A percentile compares a stretch with the other conserved stretches of the same genome.
These are phyloP conservation scores for Rhizophora mangle DNA, from an alignment of 345 rosid genomes.

Conservation along the genomic window DNA sequence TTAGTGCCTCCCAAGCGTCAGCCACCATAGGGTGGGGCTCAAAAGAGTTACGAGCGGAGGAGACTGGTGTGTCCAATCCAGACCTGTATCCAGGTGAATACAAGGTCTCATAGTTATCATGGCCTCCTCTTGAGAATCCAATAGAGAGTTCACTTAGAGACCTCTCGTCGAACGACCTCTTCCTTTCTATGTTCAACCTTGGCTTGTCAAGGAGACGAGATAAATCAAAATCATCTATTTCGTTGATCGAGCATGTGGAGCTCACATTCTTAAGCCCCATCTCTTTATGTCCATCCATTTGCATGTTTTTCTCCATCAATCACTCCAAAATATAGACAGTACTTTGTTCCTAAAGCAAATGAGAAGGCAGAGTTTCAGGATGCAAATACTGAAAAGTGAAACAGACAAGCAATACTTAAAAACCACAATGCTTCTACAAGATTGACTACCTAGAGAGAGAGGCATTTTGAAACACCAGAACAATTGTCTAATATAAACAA, in stretches of 20 bases:
- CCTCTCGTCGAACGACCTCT: conserved; percentile 92
- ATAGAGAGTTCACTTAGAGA: conserved; percentile 83
- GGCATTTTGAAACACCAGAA: too few species aligned
- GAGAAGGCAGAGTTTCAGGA: neutral
- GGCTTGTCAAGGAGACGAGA: conserved; percentile 84
- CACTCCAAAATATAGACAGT: conserved; percentile 7
- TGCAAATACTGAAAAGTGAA: neutral
- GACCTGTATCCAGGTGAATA: conserved; percentile 24
- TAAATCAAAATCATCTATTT: conserved; percentile 71
- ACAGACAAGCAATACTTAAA: neutral
- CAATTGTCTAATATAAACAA: too few species aligned
- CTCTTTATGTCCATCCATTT: conserved; percentile 61
- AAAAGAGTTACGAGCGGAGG: conserved; percentile 78
- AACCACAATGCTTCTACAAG: neutral
- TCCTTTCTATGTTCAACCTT: conserved; percentile 76
- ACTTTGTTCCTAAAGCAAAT: conserved; percentile 15
- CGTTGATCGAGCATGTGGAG: conserved; percentile 73
- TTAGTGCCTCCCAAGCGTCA: conserved; percentile 92
- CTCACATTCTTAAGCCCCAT: conserved; percentile 64
- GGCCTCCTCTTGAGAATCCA: conserved; percentile 50
- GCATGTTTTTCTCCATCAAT: conserved; percentile 10
- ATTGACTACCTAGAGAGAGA: neutral
- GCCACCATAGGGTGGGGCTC: conserved; percentile 97
- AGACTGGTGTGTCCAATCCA: conserved; percentile 74
- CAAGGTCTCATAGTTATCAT: conserved; percentile 47